Conservation (phyloP, 306 rosid species). For the Vicia sativa region DNA sequence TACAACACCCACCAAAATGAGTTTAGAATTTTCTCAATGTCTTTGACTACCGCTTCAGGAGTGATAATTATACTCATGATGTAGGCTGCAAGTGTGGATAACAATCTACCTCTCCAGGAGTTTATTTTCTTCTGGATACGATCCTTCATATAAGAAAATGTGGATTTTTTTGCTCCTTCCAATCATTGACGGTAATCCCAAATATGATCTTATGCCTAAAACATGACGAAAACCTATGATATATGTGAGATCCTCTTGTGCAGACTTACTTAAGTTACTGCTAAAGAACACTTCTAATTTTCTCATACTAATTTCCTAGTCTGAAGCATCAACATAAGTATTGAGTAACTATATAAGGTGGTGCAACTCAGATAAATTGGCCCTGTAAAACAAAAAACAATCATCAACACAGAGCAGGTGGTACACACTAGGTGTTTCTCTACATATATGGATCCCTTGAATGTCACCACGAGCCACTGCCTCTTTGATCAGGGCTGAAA, state of each 20-base stretch:
- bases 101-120: neutral
- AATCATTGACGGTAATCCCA: neutral
- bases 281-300: neutral
- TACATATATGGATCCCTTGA: neutral
- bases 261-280: neutral
- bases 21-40: neutral
- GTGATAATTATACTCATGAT: neutral
- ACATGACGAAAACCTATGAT: neutral
- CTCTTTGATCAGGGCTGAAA: too few species aligned
- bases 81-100: neutral
- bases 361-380: neutral
- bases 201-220: accelerated
- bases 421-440: neutral
- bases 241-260: accelerated
- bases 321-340: accelerated
- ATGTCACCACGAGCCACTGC: neutral
- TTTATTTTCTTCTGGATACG: neutral
- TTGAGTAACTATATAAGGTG: too few species aligned
- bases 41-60: accelerated
- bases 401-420: too few species aligned
- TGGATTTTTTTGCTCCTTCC: neutral
- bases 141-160: too few species aligned
- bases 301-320: neutral
- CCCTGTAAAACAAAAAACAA: neutral
- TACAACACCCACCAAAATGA: too few species aligned